Conservation (phyloP, 768 basidiomycete genomes). For the Boletus speciosus region DNA sequence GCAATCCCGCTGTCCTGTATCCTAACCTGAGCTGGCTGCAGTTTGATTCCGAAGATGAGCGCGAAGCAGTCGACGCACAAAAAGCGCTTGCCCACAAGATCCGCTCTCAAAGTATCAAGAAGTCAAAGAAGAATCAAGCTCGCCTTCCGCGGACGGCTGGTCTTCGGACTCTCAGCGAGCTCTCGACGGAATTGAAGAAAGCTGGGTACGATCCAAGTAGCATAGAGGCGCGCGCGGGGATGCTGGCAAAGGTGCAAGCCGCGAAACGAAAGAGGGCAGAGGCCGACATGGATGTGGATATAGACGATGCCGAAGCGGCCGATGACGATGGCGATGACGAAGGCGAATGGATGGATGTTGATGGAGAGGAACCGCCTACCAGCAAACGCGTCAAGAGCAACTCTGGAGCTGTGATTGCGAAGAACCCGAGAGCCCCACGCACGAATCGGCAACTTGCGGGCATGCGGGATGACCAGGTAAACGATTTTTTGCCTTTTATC, state of each 20-base stretch:
- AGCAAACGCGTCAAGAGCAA: slow-evolving; percentile 63
- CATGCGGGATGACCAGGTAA: slow-evolving; percentile 69
- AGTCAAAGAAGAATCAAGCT: slow-evolving; percentile 83
- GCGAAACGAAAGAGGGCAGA: slow-evolving; percentile 62
- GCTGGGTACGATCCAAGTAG: slow-evolving; percentile 87
- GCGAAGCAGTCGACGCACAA: slow-evolving; percentile 64
- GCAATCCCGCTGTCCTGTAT: not conserved
- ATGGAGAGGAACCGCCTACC: slow-evolving; percentile 47
- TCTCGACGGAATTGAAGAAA: slow-evolving; percentile 76
- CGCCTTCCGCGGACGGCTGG: slow-evolving; percentile 72
- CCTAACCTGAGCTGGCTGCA: slow-evolving; percentile 11
- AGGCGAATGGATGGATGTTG: slow-evolving; percentile 53
- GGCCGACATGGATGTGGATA: slow-evolving; percentile 54
- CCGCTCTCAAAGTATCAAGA: slow-evolving; percentile 73
- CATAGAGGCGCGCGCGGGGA: slow-evolving; percentile 84
- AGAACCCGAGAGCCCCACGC: slow-evolving; percentile 54
- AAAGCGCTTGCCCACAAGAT: slow-evolving; percentile 63
- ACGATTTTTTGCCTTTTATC: not conserved
- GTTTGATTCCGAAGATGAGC: slow-evolving; percentile 71
- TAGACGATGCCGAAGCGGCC: slow-evolving; percentile 42
- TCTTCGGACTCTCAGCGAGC: slow-evolving; percentile 63
- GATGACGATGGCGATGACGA: slow-evolving; percentile 36
- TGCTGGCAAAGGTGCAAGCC: slow-evolving; percentile 69
- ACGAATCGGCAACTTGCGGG: slow-evolving; percentile 76
- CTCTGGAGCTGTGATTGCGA: slow-evolving; percentile 51